Conservation (phyloP, 257 asterid genomes). For the Fraxinus quadrangulata region DNA sequence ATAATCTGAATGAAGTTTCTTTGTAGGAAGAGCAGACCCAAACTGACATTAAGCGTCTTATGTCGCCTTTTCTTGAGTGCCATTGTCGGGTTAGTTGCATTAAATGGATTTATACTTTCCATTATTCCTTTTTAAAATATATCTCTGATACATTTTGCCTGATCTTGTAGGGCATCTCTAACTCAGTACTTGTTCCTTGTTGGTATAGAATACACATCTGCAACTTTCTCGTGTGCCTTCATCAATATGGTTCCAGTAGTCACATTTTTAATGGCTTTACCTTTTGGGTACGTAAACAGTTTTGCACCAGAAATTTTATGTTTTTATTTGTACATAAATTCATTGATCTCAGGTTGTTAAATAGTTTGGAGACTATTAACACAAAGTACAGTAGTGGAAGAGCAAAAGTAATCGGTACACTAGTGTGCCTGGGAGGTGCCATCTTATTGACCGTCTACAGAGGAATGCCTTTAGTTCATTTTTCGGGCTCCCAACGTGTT, state of each 20-base stretch:
- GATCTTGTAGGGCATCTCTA: conserved; percentile 56
- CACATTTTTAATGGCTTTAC: conserved; percentile 68
- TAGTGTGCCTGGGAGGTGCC: conserved; percentile 68
- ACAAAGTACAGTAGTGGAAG: conserved; percentile 49
- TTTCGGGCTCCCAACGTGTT: conserved; percentile 21
- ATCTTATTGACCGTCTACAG: conserved; percentile 44
- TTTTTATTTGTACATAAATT: background rate
- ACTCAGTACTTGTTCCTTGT: conserved; percentile 73
- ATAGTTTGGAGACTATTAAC: conserved; percentile 58
- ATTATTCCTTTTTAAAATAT: background rate
- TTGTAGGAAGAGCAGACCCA: conserved; percentile 74
- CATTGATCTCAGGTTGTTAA: background rate
- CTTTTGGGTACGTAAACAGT: conserved; percentile 47
- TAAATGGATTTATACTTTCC: background rate
- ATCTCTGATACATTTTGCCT: background rate
- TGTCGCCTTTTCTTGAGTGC: conserved; percentile 66
- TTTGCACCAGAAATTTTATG: no score
- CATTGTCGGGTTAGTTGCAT: conserved; percentile 57
- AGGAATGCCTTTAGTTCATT: conserved; percentile 59
- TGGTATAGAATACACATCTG: conserved; percentile 71
- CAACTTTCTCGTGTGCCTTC: conserved; percentile 75
- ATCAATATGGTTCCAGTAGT: conserved; percentile 64
- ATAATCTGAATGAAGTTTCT: background rate
- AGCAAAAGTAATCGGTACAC: conserved; percentile 63
- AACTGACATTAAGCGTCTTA: conserved; percentile 52